Percentiles rank a stretch among this genome's conserved stretches.
Evolutionary conservation across 345 rosid genomes (phyloP).

Genomic region (Mercurialis annua): DNA sequence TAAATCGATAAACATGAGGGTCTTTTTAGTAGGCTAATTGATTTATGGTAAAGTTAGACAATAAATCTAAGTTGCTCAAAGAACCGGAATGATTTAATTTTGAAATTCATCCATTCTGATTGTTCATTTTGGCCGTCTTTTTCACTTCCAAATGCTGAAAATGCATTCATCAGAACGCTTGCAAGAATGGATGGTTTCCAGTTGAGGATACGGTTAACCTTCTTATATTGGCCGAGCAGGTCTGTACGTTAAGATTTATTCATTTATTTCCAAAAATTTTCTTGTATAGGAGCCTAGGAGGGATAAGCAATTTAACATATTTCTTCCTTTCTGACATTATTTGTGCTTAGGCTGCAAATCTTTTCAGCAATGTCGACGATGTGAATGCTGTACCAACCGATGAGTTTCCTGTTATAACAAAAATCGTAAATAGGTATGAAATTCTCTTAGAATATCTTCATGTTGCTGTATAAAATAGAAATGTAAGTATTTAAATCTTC

Average conservation of each 20-base stretch:
- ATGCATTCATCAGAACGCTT: constrained; percentile 11
- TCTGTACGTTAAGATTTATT: neutral
- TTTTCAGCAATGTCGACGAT: neutral
- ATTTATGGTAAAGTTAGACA: too few species aligned
- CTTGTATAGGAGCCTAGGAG: too few species aligned
- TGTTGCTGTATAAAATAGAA: neutral
- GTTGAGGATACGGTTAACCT: constrained; percentile 3
- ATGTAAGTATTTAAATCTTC: neutral
- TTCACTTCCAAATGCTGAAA: neutral
- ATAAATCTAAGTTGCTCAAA: too few species aligned
- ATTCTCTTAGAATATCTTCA: neutral
- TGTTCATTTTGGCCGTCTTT: neutral
- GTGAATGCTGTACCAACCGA: neutral
- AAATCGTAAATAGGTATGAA: constrained; percentile 13
- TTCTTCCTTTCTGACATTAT: neutral
- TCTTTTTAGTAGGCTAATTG: too few species aligned
- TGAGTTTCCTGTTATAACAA: neutral
- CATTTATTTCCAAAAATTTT: too few species aligned
- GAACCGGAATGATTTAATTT: neutral
- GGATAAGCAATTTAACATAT: neutral
- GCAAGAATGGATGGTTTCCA: constrained; percentile 12
- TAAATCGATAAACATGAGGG: too few species aligned
- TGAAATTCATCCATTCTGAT: neutral
- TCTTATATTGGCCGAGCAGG: constrained; percentile 12
- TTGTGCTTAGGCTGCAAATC: neutral